A percentile compares a stretch with the other conserved stretches of the same genome.
Evolutionary conservation across 805 yeast species (phyloP).

Genomic region (Aciculoconidium aculeatum): DNA sequence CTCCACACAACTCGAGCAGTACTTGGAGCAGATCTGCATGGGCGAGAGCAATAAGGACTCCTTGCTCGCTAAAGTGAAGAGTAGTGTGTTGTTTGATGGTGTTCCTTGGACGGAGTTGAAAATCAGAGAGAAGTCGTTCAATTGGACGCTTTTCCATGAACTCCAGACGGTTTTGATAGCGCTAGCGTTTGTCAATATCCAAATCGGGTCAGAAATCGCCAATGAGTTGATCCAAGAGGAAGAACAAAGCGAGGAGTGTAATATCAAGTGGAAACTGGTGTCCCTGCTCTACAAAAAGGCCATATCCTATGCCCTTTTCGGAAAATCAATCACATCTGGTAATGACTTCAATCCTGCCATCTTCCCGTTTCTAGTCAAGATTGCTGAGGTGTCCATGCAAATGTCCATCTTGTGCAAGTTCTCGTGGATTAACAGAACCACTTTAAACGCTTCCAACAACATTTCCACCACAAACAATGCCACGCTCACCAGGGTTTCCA

Average conservation of each 20-base stretch:
- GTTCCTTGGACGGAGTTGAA: constrained; percentile 15
- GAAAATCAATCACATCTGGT: constrained; percentile 9
- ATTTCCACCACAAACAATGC: constrained; percentile 26
- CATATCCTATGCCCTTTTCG: constrained; percentile 22
- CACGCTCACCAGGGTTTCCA: constrained; percentile 40
- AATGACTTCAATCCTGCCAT: constrained; percentile 5
- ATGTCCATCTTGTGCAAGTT: constrained; percentile 34
- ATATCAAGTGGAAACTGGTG: constrained; percentile 34
- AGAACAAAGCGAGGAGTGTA: constrained; percentile 10
- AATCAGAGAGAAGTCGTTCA: constrained; percentile 1
- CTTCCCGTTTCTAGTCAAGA: constrained; percentile 15
- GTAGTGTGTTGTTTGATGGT: background rate
- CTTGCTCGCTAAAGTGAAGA: background rate
- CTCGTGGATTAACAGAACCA: constrained; percentile 30
- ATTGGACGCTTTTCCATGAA: constrained; percentile 30
- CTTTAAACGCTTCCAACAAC: constrained; percentile 5
- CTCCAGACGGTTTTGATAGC: constrained; percentile 21
- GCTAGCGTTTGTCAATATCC: constrained; percentile 21
- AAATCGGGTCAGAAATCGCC: constrained; percentile 30
- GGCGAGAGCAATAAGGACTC: too few species aligned
- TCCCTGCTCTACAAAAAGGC: constrained; percentile 27
- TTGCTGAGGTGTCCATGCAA: constrained; percentile 29
- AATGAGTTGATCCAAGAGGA: constrained; percentile 28
- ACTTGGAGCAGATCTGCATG: constrained; percentile 18
- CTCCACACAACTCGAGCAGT: constrained; percentile 28